phyloP scores from a whole-genome alignment of 2,329 filamentous ascomycete genomes.

The Phoma sp. region DNA sequence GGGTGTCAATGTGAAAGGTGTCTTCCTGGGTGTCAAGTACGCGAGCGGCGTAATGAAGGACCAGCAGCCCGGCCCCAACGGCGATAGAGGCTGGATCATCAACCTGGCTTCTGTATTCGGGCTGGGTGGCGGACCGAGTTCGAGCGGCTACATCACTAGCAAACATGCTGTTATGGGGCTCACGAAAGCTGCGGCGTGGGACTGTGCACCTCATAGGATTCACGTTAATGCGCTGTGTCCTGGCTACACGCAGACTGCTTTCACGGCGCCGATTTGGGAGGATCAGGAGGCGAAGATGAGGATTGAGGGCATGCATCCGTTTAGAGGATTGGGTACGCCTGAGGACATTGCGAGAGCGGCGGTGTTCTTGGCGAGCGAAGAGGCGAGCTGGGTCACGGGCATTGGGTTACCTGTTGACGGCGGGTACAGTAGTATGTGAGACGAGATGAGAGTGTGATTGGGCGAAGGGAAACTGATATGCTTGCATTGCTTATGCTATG shows the following conservation, averaged over 20 bases:
- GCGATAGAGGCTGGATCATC: slow-evolving; percentile 59
- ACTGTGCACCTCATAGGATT: slow-evolving; percentile 57
- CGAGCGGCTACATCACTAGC: slow-evolving; percentile 51
- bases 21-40: slow-evolving; percentile 55
- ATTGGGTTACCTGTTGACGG: slow-evolving; percentile 55
- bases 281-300: slow-evolving; percentile 14
- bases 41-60: slow-evolving; percentile 57
- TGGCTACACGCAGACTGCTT: slow-evolving; percentile 49
- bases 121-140: background rate
- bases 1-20: slow-evolving; percentile 48
- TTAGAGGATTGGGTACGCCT: slow-evolving; percentile 36
- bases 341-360: slow-evolving; percentile 48
- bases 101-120: slow-evolving; percentile 59
- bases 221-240: slow-evolving; percentile 63
- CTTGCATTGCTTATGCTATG: slow-evolving; percentile 12
- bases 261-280: slow-evolving; percentile 30
- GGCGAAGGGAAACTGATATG: slow-evolving; percentile 2
- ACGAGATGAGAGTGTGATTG: background rate
- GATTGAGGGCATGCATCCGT: slow-evolving; percentile 34
- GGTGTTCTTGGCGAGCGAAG: slow-evolving; percentile 55
- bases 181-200: slow-evolving; percentile 56
- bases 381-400: slow-evolving; percentile 55
- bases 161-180: slow-evolving; percentile 60
- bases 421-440: slow-evolving; percentile 46
- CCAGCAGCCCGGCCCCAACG: slow-evolving; percentile 48